These are phyloP conservation scores for Helicostylum pulchrum DNA, from an alignment of 192 early-diverging fungal genomes.

Conservation along the genomic window DNA sequence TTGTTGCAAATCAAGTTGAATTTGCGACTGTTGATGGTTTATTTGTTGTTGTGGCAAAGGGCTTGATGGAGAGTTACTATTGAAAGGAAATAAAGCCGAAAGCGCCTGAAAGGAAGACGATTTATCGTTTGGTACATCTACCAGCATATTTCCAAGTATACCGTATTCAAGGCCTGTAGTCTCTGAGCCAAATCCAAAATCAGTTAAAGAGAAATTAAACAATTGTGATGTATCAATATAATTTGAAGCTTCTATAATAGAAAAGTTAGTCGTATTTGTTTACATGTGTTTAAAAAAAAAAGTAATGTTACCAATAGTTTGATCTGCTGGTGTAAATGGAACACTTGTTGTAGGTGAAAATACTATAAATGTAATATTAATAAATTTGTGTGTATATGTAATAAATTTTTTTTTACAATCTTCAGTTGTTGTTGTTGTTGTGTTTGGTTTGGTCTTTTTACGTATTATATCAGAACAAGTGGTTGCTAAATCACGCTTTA, in stretches of 20 bases:
- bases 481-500: slow-evolving; percentile 70
- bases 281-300: not conserved
- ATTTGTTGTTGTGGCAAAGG: not conserved
- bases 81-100: not conserved
- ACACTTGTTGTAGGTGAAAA: not conserved
- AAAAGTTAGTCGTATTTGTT: not conserved
- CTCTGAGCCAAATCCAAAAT: slow-evolving; percentile 82
- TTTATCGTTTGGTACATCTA: not conserved
- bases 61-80: not conserved
- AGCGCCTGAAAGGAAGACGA: not conserved
- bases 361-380: not conserved
- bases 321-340: slow-evolving; percentile 4
- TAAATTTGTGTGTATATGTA: not conserved
- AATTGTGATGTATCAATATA: slow-evolving; percentile 28
- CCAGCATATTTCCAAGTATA: slow-evolving; percentile 84
- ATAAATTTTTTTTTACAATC: slow-evolving; percentile 1
- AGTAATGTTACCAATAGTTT: slow-evolving; percentile 8
- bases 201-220: slow-evolving; percentile 35
- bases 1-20: not conserved
- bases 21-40: not conserved
- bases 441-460: slow-evolving; percentile 89
- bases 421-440: slow-evolving; percentile 62
- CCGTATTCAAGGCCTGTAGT: slow-evolving; percentile 85
- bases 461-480: slow-evolving; percentile 81
- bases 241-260: not conserved